phyloP scores from a whole-genome alignment of 164 flowering plant genomes.

The Annona cherimola region DNA sequence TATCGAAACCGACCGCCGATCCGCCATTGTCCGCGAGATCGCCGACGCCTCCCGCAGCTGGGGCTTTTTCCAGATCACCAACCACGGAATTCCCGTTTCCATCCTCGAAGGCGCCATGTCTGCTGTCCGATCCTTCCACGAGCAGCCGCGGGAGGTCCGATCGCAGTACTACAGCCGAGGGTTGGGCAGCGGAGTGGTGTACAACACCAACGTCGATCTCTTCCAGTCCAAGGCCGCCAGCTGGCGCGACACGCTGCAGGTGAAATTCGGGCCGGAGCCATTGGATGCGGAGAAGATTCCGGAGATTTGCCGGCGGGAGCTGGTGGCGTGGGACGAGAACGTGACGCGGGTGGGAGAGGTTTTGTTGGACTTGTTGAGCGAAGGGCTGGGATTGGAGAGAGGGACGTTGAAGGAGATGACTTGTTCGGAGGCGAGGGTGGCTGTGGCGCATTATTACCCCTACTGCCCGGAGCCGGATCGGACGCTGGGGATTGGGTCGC shows the following conservation, averaged over 20 bases:
- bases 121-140: slow-evolving; percentile 4
- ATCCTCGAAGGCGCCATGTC: slow-evolving; percentile 9
- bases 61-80: slow-evolving; percentile 28
- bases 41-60: slow-evolving; percentile 13
- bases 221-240: slow-evolving; percentile 23
- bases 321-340: slow-evolving; percentile 38
- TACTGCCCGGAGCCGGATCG: slow-evolving; percentile 65
- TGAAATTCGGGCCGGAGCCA: slow-evolving; percentile 12
- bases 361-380: slow-evolving; percentile 42
- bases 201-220: slow-evolving; percentile 17
- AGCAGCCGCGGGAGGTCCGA: slow-evolving; percentile 3
- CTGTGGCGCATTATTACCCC: slow-evolving; percentile 66
- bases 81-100: slow-evolving; percentile 19
- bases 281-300: slow-evolving; percentile 11
- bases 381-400: slow-evolving; percentile 48
- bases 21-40: slow-evolving; percentile 14
- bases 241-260: slow-evolving; percentile 26
- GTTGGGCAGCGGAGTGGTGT: slow-evolving; percentile 6
- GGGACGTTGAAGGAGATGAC: slow-evolving; percentile 36
- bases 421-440: slow-evolving; percentile 29
- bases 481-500: slow-evolving; percentile 53
- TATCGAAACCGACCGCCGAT: background rate
- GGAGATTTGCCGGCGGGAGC: slow-evolving; percentile 23
- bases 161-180: slow-evolving; percentile 9
- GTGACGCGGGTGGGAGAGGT: slow-evolving; percentile 27